Conservation (phyloP, 768 basidiomycete genomes). For the Heimioporus sp. region DNA sequence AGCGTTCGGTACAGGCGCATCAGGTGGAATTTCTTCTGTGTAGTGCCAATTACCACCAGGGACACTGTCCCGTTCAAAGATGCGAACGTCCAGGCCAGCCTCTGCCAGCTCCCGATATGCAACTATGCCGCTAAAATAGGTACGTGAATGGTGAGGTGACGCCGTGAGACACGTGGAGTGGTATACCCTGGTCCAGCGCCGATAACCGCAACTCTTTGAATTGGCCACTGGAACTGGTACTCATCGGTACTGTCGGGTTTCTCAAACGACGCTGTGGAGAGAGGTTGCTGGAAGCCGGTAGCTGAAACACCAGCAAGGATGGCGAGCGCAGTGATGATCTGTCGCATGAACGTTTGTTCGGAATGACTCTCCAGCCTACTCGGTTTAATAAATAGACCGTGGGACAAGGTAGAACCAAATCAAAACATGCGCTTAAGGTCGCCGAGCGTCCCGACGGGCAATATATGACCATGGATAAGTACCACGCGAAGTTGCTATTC, state of each 20-base stretch:
- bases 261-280: not conserved
- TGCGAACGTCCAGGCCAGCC: slow-evolving; percentile 13
- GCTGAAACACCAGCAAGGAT: not conserved
- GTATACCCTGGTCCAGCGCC: slow-evolving; percentile 16
- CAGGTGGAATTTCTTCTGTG: slow-evolving; percentile 11
- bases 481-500: no score
- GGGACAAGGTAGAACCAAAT: no score
- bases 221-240: slow-evolving; percentile 13
- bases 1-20: slow-evolving; percentile 11
- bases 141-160: not conserved
- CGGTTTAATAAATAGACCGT: no score
- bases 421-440: no score
- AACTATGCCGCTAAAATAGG: slow-evolving; percentile 3
- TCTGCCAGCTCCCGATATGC: slow-evolving; percentile 14
- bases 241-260: not conserved
- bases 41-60: slow-evolving; percentile 16
- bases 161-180: not conserved
- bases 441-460: no score
- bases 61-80: slow-evolving; percentile 15
- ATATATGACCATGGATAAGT: no score
- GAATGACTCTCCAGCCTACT: no score
- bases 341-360: not conserved
- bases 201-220: slow-evolving; percentile 12
- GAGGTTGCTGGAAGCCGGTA: not conserved
- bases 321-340: not conserved